Evolutionary conservation across 768 basidiomycete species (phyloP), one percentile per base, ranked within the genome.

Genomic region (Lactarius sanguifluus): DNA sequence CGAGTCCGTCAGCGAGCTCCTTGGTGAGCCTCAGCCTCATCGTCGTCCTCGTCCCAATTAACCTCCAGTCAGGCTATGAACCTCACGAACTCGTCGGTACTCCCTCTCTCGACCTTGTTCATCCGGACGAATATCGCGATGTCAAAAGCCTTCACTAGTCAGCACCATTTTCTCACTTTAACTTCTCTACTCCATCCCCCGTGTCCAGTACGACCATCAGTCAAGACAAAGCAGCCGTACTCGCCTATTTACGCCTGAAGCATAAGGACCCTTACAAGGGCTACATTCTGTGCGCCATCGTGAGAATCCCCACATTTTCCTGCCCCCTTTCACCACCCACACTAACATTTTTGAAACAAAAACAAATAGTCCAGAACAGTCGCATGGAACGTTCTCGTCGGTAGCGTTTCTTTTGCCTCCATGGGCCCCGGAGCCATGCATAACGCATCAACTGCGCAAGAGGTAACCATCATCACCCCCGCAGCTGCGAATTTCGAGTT

Each of bases 381-480:
- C 30, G 86, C 86, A 56, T 86, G 89, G 72, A 88, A 89, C 68
- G 87, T 89, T 9, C 75, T 89, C 54, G 88, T 90, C 36, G 90
- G 91, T 43, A 89, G 88, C 69, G 86, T 93, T 38, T 91, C 91
- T 1, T 90, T 89, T 72, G 90, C 90, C 5, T 83, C 83, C 55
- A 87, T 89, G 10, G 87, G 87, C 9, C 84, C 85, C 28, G 91
- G 91, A 73, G 87, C 89, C 0, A 80, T 92, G 71, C 89, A 92
- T 72, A 91, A 87, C 71, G 89, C 88, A 18, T 90, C 90, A 16
- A 92, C 91, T 0, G 91, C 91, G 0, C 90, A 91, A 76, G 91
- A 92, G 77, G 85, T 92, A 68, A 85, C 85, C 23, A 85, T 92
- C 36, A 83, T 92, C 61, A 85, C 89, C 1, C 88, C 89, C 1